Percentiles rank a stretch among this genome's conserved stretches.
Evolutionary conservation across 2,329 filamentous ascomycete genomes (phyloP).

Genomic region (Colletotrichum sidae): DNA sequence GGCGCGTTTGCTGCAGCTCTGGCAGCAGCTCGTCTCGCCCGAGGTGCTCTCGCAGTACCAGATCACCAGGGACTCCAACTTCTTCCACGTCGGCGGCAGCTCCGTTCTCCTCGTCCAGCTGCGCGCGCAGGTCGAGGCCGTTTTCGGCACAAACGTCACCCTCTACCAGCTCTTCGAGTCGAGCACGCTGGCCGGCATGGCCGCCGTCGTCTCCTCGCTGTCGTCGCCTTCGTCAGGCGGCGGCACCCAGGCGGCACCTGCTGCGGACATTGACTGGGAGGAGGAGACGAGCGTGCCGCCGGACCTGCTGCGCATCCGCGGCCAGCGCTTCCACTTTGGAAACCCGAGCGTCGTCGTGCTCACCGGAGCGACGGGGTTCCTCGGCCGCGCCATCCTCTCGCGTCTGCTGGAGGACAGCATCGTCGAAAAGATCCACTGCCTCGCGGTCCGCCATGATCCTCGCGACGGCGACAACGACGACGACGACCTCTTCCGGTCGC

Average conservation of each 20-base stretch:
- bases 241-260: too few relatives aligned
- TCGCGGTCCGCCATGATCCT: conserved; percentile 46
- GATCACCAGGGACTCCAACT: conserved; percentile 43
- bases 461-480: background rate
- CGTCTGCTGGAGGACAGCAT: conserved; percentile 43
- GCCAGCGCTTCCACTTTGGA: too few relatives aligned
- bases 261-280: conserved; percentile 51
- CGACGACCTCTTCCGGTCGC: background rate
- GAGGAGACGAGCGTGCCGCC: conserved; percentile 40
- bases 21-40: background rate
- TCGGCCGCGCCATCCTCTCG: conserved; percentile 50
- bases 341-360: conserved; percentile 41
- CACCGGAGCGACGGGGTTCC: conserved; percentile 51
- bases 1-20: background rate
- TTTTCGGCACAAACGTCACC: conserved; percentile 42
- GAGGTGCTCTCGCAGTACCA: background rate
- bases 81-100: conserved; percentile 51
- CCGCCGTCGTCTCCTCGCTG: conserved; percentile 19
- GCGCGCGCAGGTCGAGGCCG: conserved; percentile 44
- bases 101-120: conserved; percentile 50
- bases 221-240: too few relatives aligned
- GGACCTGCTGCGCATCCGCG: too few relatives aligned
- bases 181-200: conserved; percentile 51
- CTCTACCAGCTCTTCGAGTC: conserved; percentile 48
- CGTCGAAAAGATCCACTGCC: conserved; percentile 51